A percentile compares a stretch with the other conserved stretches of the same genome.
Conservation (phyloP, 495 filamentous ascomycete genomes). For the Thozetella sp. region DNA sequence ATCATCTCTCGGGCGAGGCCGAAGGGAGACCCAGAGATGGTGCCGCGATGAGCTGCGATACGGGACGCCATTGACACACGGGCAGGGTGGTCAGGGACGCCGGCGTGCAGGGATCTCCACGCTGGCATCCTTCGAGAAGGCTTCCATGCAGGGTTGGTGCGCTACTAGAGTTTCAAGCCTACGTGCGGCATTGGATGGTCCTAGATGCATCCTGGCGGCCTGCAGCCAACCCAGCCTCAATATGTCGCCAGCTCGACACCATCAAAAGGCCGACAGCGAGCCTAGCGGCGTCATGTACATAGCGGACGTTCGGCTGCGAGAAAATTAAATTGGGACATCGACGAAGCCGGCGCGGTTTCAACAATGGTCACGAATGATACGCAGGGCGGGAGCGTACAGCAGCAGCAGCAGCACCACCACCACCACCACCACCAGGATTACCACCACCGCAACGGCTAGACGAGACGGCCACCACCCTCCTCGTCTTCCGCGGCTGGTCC, state of each 20-base stretch:
- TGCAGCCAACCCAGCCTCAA: background rate
- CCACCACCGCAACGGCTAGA: no score
- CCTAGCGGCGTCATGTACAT: background rate
- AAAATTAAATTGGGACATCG: background rate
- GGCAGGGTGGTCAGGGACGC: background rate
- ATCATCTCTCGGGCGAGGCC: background rate
- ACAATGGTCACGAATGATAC: background rate
- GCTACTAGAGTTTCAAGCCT: background rate
- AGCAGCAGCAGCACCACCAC: no score
- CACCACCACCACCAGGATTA: no score
- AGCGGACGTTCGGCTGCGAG: background rate
- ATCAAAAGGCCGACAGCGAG: background rate
- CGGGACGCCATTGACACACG: background rate
- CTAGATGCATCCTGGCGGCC: background rate
- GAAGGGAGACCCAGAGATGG: no score
- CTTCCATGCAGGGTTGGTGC: background rate
- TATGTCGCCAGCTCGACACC: background rate
- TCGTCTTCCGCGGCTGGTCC: no score
- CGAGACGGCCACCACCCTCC: no score
- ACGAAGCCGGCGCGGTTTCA: background rate
- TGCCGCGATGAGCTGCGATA: no score
- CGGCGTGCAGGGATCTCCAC: background rate
- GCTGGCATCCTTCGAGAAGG: conserved; percentile 1
- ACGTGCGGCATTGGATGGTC: background rate
- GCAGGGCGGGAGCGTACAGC: no score